Evolutionary conservation across 2,329 filamentous ascomycete species (phyloP), one percentile per base, ranked within the genome.

Genomic region (Helotiales sp.): DNA sequence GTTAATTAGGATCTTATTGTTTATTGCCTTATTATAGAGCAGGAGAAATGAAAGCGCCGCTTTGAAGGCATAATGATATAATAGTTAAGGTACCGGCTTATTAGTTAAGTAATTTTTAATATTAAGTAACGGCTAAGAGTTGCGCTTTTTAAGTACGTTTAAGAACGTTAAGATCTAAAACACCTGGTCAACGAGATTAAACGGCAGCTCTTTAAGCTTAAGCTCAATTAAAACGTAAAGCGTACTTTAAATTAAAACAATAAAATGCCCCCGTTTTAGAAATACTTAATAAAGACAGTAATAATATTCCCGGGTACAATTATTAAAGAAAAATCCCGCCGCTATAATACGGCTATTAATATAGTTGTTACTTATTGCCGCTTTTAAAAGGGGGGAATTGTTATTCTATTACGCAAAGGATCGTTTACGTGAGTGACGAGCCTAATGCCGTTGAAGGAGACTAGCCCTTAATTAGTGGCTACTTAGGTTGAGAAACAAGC

Each of bases 331-430:
- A 63, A 71, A 63, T 64, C 68, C 47, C 58, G 57, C 67, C 61
- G 57, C 30, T 69, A 69, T 47, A 77, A 74, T 28, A 67, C 70
- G 55, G 71, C 73, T 55, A 77, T 78, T 57, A 61, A 77, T 72
- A 64, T 66, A 40, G 73, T 75, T 58, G 68, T 70, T 71, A 63
- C 67, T 61, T 76, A 76, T 66, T 73, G 63, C 67, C 40, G 67
- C 62, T 70, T 72, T 54, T 43, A 70, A 37, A 52, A 70, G 20
- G 61, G 63, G 26, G 55, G 66, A 70, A 63, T 67, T 65, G 63
- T 37, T 70, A 34, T 68, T 30, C 7, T 24, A 61, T 65, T 55
- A 68, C 66, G 64, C 49, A 61, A 40, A 47, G 70, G 65, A 54
- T 55, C 59, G 63, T 68, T 64, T n/a, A 67, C 63, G 50, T 15